Percentiles rank a stretch among this genome's conserved stretches.
These are phyloP conservation scores for Nakazawaea peltata DNA, from an alignment of 805 yeast species.

Conservation along the genomic window DNA sequence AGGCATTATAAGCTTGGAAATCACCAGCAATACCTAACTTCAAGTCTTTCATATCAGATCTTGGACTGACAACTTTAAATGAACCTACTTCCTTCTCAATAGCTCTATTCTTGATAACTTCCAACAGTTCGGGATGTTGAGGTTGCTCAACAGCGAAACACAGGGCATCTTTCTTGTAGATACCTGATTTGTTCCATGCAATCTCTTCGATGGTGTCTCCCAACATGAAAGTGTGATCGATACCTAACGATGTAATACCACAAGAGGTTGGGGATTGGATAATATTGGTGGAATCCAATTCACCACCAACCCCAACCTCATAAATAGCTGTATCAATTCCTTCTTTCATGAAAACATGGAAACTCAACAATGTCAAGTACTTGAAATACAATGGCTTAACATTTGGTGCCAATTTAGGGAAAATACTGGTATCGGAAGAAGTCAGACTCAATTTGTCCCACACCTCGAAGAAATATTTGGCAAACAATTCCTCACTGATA, in stretches of 20 bases:
- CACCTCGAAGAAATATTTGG: conserved; percentile 87
- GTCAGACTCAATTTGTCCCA: conserved; percentile 74
- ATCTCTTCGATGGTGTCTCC: conserved; percentile 85
- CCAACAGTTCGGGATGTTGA: conserved; percentile 48
- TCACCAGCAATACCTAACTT: conserved; percentile 74
- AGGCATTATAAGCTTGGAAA: conserved; percentile 81
- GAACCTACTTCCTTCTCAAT: conserved; percentile 43
- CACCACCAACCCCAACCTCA: conserved; percentile 99
- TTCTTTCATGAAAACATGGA: conserved; percentile 83
- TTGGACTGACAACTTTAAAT: conserved; percentile 43
- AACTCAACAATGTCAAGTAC: conserved; percentile 79
- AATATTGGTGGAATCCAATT: conserved; percentile 91
- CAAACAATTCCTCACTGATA: conserved; percentile 68
- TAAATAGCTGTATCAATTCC: conserved; percentile 90
- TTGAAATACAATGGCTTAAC: conserved; percentile 91
- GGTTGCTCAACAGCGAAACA: conserved; percentile 61
- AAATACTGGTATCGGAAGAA: conserved; percentile 42
- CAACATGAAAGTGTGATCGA: conserved; percentile 82
- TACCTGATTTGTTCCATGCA: conserved; percentile 96
- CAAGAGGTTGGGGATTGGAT: conserved; percentile 73
- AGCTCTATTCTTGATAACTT: conserved; percentile 59
- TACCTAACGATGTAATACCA: conserved; percentile 81
- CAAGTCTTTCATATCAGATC: conserved; percentile 29
- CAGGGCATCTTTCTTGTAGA: conserved; percentile 59
- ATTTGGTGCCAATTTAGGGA: conserved; percentile 68